These are phyloP conservation scores for Penicillium daleae DNA, from an alignment of 495 filamentous ascomycete species.

Conservation along the genomic window DNA sequence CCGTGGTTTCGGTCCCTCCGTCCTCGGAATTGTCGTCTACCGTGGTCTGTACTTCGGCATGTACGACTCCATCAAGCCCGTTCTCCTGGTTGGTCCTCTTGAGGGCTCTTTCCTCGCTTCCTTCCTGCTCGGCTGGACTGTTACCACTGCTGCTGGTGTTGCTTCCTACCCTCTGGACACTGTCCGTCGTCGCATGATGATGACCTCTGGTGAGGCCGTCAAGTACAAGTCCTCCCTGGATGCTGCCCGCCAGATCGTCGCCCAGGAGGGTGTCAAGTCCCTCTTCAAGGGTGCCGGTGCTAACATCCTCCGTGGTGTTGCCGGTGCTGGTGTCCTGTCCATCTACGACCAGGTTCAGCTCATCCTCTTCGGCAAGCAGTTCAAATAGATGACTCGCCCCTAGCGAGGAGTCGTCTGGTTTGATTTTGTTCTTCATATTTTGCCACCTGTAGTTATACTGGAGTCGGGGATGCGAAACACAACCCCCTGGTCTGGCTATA, in stretches of 20 bases:
- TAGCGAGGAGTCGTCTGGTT: conserved; percentile 17
- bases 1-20: conserved; percentile 99
- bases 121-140: conserved; percentile 97
- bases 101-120: conserved; percentile 99
- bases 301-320: conserved; percentile 99
- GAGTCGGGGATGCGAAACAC: conserved; percentile 38
- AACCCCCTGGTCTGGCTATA: conserved; percentile 28
- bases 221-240: conserved; percentile 97
- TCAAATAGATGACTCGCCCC: conserved; percentile 69
- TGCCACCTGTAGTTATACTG: conserved; percentile 35
- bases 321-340: conserved; percentile 99
- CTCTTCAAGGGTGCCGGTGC: conserved; percentile 99
- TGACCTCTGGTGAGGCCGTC: conserved; percentile 95
- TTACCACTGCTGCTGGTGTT: conserved; percentile 99
- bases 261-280: conserved; percentile 93
- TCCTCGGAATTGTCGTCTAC: conserved; percentile 98
- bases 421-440: conserved; percentile 1
- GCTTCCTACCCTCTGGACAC: conserved; percentile 99
- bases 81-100: conserved; percentile 87
- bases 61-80: conserved; percentile 99
- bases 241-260: conserved; percentile 92
- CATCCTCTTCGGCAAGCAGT: conserved; percentile 98
- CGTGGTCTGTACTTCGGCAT: conserved; percentile 99
- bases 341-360: conserved; percentile 99
- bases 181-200: conserved; percentile 99